These are phyloP conservation scores for Stropharia rugosoannulata DNA, from an alignment of 768 basidiomycete species.

Conservation along the genomic window DNA sequence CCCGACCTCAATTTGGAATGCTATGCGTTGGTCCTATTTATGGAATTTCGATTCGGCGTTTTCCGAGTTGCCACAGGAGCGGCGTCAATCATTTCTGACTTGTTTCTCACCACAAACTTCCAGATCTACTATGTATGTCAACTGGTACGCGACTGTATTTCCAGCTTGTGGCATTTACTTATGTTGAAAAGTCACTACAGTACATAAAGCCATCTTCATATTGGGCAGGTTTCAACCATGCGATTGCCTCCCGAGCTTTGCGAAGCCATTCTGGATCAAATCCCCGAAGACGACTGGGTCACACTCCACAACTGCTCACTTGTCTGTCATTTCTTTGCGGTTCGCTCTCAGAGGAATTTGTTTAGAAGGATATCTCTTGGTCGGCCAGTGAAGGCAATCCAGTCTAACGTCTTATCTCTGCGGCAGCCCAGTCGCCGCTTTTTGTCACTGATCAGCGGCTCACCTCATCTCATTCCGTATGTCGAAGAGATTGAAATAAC, in stretches of 20 bases:
- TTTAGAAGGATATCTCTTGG: conserved; percentile 8
- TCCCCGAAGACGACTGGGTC: background rate
- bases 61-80: too few relatives aligned
- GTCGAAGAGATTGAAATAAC: conserved; percentile 11
- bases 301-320: conserved; percentile 12
- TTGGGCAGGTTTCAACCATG: background rate
- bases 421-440: conserved; percentile 4
- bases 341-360: conserved; percentile 8
- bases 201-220: too few relatives aligned
- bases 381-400: conserved; percentile 1
- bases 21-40: too few relatives aligned
- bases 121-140: too few relatives aligned
- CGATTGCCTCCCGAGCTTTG: conserved; percentile 12
- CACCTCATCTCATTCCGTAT: conserved; percentile 7
- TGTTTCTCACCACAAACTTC: too few relatives aligned
- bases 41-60: too few relatives aligned
- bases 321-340: conserved; percentile 6
- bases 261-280: conserved; percentile 10
- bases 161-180: too few relatives aligned
- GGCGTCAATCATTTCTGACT: too few relatives aligned
- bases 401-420: background rate
- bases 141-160: too few relatives aligned
- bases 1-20: too few relatives aligned
- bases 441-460: background rate
- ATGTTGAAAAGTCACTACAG: too few relatives aligned